Evolutionary conservation across 768 basidiomycete genomes (phyloP).

Genomic region (Neoboletus subvelutipes): DNA sequence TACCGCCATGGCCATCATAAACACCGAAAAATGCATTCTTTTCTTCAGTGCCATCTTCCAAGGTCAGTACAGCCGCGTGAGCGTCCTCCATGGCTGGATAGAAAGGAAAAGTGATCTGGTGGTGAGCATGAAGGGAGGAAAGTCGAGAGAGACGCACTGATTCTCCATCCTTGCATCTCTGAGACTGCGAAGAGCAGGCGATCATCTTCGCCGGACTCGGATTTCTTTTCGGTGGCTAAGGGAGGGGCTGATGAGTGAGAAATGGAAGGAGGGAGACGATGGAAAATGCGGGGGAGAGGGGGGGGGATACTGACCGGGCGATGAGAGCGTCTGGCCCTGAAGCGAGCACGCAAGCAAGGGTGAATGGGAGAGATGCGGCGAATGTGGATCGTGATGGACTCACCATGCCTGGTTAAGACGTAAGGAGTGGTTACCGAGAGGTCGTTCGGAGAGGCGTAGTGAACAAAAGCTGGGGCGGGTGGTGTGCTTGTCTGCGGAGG

Average conservation of each 20-base stretch:
- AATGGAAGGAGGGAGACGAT: not conserved
- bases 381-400: conserved; percentile 9
- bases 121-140: not conserved
- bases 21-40: conserved; percentile 90
- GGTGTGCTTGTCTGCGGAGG: conserved; percentile 15
- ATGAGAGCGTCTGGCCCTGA: conserved; percentile 85
- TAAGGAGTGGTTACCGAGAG: conserved; percentile 17
- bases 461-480: not conserved
- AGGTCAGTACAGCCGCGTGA: conserved; percentile 70
- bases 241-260: conserved; percentile 16
- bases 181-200: conserved; percentile 75
- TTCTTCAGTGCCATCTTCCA: conserved; percentile 51
- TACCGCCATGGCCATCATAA: conserved; percentile 98
- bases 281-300: not conserved
- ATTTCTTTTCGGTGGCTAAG: conserved; percentile 79
- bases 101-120: not conserved
- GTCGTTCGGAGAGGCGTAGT: not conserved
- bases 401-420: conserved; percentile 33
- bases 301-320: conserved; percentile 55
- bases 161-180: conserved; percentile 99
- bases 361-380: conserved; percentile 7
- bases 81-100: conserved; percentile 94
- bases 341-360: not conserved
- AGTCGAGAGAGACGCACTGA: conserved; percentile 63
- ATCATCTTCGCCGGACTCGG: conserved; percentile 68